These are phyloP conservation scores for Calonectria hongkongensis DNA, from an alignment of 2,329 filamentous ascomycete species.

Conservation along the genomic window DNA sequence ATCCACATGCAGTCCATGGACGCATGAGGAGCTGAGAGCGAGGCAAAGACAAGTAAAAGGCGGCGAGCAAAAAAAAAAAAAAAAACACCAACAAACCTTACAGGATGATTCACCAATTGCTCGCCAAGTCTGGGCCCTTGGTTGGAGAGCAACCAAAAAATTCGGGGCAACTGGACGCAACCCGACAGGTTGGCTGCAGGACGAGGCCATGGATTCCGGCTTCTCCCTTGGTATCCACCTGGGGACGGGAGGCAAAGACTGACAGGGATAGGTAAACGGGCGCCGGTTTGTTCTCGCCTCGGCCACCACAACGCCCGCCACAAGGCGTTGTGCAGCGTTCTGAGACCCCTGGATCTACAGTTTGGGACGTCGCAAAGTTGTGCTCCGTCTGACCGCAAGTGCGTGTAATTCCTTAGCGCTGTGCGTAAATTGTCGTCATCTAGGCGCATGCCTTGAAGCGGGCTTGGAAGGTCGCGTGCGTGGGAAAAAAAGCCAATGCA, in stretches of 20 bases:
- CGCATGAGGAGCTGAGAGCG: conserved; percentile 34
- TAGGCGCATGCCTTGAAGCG: conserved; percentile 46
- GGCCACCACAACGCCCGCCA: conserved; percentile 48
- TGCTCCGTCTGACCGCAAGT: conserved; percentile 47
- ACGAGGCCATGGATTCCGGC: conserved; percentile 52
- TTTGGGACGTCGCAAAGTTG: conserved; percentile 38
- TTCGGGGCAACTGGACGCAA: conserved; percentile 52
- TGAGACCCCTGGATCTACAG: conserved; percentile 44
- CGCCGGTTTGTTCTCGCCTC: conserved; percentile 60
- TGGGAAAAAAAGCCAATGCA: conserved; percentile 37
- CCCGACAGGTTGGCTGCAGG: conserved; percentile 56
- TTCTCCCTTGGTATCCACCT: conserved; percentile 55
- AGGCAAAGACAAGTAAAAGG: conserved; percentile 35
- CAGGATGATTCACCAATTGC: conserved; percentile 43
- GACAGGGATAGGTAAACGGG: conserved; percentile 43
- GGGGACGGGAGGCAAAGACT: conserved; percentile 44
- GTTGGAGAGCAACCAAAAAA: conserved; percentile 38
- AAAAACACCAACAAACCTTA: conserved; percentile 39
- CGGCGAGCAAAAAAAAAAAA: conserved; percentile 41
- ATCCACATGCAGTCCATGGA: conserved; percentile 41
- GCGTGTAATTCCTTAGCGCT: conserved; percentile 28
- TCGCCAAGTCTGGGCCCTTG: conserved; percentile 32
- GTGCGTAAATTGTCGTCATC: conserved; percentile 48
- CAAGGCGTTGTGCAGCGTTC: conserved; percentile 46
- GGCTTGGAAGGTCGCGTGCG: conserved; percentile 48